Base-by-base conservation (phyloP, 331 rosid genomes). In the Malus hybrid region DNA sequence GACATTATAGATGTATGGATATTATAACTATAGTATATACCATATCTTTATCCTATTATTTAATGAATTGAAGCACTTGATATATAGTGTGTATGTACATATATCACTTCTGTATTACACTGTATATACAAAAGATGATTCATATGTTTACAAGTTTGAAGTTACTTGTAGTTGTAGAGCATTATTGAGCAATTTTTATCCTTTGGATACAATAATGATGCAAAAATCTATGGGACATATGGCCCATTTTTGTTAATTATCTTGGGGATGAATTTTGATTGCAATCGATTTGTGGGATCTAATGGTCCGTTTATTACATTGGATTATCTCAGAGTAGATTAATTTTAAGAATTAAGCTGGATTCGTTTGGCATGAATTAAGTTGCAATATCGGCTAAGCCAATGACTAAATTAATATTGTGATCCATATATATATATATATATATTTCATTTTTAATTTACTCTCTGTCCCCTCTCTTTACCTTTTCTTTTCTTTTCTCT, bases 161-260 rank as follows among this genome's bases (percentile, higher is more conserved):
- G 57, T 52, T 52, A 1, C 57, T 52, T 16, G 57, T 16, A 16
- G 57, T 64, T 26, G 68, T 30, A 7, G 19, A 18, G 26, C 52
- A n/a, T 66, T 34, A 66, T 66, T 20, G 70, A 66, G 30, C 24
- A 11, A 10, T 36, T 34, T 52, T 52, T 10, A 66, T 66, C 29
- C 69, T 6, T 36, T 66, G 70, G 53, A 36, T 34, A 34, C 70
- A 20, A 66, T 19, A 66, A 36, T n/a, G 70, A 11, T 34, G 70
- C 29, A n/a, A 34, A 66, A 66, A 66, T 34, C 52, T 33, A 66
- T 5, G 52, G 29, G 4, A 16, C 20, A 6, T 52, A 52, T 16
- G 57, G 57, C 18, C 52, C 52, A n/a, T 10, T 20, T 34, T 34
- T 66, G 70, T 66, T 66, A 33, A 14, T 18, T 4, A 30, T 34